Evolutionary conservation across 2,329 filamentous ascomycete species (phyloP).

Genomic region (Cadophora sp.): DNA sequence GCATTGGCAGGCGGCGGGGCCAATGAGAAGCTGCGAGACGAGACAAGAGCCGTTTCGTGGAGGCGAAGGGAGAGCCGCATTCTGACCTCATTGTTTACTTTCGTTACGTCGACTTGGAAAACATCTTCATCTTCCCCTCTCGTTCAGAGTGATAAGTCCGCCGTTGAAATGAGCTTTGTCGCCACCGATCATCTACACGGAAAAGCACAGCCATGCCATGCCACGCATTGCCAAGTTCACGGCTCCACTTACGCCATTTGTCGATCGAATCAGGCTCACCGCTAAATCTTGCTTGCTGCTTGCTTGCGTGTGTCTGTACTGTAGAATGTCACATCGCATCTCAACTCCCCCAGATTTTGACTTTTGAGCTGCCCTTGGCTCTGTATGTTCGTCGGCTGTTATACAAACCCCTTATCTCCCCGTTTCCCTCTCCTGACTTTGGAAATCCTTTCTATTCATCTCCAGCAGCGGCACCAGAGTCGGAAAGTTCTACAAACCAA

Average conservation of each 20-base stretch:
- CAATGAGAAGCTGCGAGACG: not conserved
- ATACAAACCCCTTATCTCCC: not conserved
- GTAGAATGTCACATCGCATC: not conserved
- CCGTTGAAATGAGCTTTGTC: not conserved
- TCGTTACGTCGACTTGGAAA: not conserved
- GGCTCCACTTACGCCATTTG: not conserved
- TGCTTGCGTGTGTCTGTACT: not conserved
- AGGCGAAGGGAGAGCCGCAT: not conserved
- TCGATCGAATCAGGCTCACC: slow-evolving; percentile 7
- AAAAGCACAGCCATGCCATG: not conserved
- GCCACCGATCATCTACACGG: too few relatives aligned
- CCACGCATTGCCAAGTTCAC: not conserved
- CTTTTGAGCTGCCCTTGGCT: not conserved
- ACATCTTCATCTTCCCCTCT: not conserved
- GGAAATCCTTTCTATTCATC: not conserved
- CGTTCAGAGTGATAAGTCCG: not conserved
- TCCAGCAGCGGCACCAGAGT: not conserved
- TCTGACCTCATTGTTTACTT: not conserved
- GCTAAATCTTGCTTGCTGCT: not conserved
- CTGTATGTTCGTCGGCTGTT: not conserved
- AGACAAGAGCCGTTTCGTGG: slow-evolving; percentile 1
- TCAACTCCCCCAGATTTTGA: not conserved
- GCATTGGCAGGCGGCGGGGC: not conserved
- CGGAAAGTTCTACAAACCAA: not conserved
- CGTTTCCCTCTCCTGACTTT: not conserved